A percentile compares a stretch with the other conserved stretches of the same genome.
Evolutionary conservation across 805 yeast species (phyloP).

Genomic region (Teunomyces cretensis): DNA sequence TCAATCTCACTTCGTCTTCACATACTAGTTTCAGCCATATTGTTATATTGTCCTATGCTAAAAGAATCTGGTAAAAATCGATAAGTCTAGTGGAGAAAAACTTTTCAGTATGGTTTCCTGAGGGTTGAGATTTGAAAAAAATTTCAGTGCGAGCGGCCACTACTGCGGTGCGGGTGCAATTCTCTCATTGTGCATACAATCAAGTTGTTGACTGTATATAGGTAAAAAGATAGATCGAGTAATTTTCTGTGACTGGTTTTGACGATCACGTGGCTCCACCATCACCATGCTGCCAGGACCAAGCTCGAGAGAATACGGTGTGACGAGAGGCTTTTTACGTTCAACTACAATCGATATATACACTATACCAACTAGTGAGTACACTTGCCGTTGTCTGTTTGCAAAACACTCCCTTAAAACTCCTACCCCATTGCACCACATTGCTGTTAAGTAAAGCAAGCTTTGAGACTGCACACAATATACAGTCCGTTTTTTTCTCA

Average conservation of each 20-base stretch:
- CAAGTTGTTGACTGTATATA: not conserved
- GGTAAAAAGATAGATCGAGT: not conserved
- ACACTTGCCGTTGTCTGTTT: no score
- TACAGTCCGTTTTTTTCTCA: not conserved
- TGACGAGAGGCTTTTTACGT: no score
- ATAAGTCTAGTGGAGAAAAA: slow-evolving; percentile 11
- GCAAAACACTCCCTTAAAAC: no score
- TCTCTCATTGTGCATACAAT: not conserved
- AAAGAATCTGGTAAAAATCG: slow-evolving; percentile 9
- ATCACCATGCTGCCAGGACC: no score
- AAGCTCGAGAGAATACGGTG: no score
- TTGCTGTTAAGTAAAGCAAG: no score
- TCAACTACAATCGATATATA: no score
- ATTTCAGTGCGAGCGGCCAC: not conserved
- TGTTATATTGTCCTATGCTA: slow-evolving; percentile 14
- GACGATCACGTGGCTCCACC: not conserved
- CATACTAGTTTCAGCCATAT: slow-evolving; percentile 40
- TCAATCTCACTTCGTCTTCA: slow-evolving; percentile 9
- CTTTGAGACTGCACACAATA: not conserved
- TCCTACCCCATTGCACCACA: no score
- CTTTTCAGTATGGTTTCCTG: slow-evolving; percentile 9
- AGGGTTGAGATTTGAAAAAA: slow-evolving; percentile 2
- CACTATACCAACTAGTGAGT: no score
- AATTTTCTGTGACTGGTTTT: slow-evolving; percentile 3
- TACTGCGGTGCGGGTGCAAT: not conserved